Evolutionary conservation across 805 yeast species (phyloP).

Genomic region (Cyberlindnera amylophila): DNA sequence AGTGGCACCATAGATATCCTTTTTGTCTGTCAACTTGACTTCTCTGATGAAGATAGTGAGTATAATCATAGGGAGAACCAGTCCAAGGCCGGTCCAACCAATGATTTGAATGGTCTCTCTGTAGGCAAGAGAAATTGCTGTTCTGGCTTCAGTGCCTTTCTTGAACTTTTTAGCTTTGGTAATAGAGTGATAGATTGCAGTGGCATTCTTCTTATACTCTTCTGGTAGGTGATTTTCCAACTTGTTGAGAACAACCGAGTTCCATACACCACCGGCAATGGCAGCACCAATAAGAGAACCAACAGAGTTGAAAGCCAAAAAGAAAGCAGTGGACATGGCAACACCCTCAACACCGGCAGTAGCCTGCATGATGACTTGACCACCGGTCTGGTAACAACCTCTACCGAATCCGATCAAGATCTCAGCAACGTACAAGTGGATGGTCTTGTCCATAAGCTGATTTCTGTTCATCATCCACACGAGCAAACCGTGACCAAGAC

Average conservation of each 20-base stretch:
- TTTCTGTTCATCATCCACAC: constrained; percentile 25
- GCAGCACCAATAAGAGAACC: constrained; percentile 31
- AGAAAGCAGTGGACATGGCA: constrained; percentile 32
- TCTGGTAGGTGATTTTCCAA: constrained; percentile 24
- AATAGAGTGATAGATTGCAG: constrained; percentile 26
- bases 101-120: constrained; percentile 30
- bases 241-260: constrained; percentile 20
- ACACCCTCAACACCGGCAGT: constrained; percentile 27
- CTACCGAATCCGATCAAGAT: constrained; percentile 30
- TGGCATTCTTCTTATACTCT: constrained; percentile 18
- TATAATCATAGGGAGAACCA: constrained; percentile 27
- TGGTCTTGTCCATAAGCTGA: constrained; percentile 15
- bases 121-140: constrained; percentile 30
- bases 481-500: constrained; percentile 28
- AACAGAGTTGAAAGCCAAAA: constrained; percentile 26
- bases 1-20: constrained; percentile 21
- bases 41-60: constrained; percentile 29
- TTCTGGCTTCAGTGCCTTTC: constrained; percentile 27
- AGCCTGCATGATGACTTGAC: constrained; percentile 29
- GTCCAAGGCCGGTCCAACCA: constrained; percentile 30
- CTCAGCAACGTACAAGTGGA: constrained; percentile 19
- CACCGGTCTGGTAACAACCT: constrained; percentile 26
- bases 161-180: constrained; percentile 24
- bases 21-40: constrained; percentile 23
- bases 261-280: constrained; percentile 31